Percentiles rank a stretch among this genome's conserved stretches.
These are phyloP conservation scores for Metschnikowia drakensbergensis DNA, from an alignment of 805 yeast genomes.

Conservation along the genomic window DNA sequence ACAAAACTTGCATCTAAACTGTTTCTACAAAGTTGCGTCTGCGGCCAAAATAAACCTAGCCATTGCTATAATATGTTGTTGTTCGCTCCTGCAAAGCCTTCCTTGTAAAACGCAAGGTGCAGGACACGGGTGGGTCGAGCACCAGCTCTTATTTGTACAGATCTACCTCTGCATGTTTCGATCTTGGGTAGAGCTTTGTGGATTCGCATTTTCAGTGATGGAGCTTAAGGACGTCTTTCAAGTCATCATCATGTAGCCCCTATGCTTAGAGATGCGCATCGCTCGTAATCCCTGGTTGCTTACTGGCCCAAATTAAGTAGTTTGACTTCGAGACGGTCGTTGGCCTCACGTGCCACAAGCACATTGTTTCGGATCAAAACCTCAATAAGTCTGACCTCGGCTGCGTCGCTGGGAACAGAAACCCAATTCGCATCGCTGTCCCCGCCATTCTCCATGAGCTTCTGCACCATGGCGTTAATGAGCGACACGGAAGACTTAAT, in stretches of 20 bases:
- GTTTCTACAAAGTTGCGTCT: background rate
- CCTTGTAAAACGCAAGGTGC: background rate
- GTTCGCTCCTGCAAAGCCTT: background rate
- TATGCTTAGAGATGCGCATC: too few species aligned
- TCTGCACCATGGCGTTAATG: slow-evolving; percentile 10
- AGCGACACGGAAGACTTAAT: slow-evolving; percentile 11
- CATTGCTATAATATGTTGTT: background rate
- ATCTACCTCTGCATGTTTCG: background rate
- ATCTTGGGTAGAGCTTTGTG: background rate
- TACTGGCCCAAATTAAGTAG: slow-evolving; percentile 1
- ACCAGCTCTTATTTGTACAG: background rate
- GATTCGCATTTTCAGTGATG: too few species aligned
- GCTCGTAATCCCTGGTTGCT: background rate
- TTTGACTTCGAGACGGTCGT: background rate
- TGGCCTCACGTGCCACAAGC: background rate
- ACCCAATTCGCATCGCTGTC: slow-evolving; percentile 10
- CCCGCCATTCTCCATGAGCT: slow-evolving; percentile 3
- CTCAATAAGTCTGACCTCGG: slow-evolving; percentile 15
- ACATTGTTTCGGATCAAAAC: slow-evolving; percentile 16
- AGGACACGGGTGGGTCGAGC: background rate
- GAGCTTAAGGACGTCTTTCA: too few species aligned
- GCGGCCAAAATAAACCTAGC: too few species aligned
- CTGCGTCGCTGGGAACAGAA: slow-evolving; percentile 6
- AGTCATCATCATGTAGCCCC: background rate
- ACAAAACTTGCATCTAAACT: background rate